phyloP scores from a whole-genome alignment of 768 basidiomycete species.

The Kwoniella mangroviensis region DNA sequence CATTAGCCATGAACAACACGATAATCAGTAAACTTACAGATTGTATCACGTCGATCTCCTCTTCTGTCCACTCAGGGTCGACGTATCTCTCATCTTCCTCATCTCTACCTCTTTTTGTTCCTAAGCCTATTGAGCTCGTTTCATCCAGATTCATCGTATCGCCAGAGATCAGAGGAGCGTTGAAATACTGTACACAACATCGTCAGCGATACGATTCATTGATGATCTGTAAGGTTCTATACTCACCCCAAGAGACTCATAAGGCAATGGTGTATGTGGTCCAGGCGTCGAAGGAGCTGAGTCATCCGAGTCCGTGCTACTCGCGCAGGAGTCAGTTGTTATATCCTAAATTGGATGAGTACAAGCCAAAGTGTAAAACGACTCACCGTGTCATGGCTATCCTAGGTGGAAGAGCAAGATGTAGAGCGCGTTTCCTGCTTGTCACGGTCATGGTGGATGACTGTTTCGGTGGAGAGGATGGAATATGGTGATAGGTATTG shows the following conservation, averaged over 20 bases:
- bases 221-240: no score
- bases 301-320: conserved; percentile 24
- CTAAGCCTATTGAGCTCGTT: conserved; percentile 11
- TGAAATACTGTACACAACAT: conserved; percentile 4
- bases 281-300: conserved; percentile 33
- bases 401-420: conserved; percentile 32
- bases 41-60: conserved; percentile 36
- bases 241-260: conserved; percentile 28
- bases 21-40: conserved; percentile 20
- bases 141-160: conserved; percentile 12
- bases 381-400: conserved; percentile 27
- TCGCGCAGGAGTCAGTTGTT: neutral
- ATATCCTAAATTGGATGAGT: no score
- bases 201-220: no score
- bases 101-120: conserved; percentile 36
- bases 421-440: conserved; percentile 17
- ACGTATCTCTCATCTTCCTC: conserved; percentile 28
- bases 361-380: neutral
- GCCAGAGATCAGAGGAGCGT: neutral
- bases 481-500: neutral
- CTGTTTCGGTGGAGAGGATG: neutral
- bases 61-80: conserved; percentile 39
- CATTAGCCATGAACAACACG: no score
- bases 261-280: conserved; percentile 47
- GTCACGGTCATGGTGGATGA: conserved; percentile 11